Evolutionary conservation across 202 grass and related monocot species (phyloP).

Genomic region (Schoenoplectus triqueter): DNA sequence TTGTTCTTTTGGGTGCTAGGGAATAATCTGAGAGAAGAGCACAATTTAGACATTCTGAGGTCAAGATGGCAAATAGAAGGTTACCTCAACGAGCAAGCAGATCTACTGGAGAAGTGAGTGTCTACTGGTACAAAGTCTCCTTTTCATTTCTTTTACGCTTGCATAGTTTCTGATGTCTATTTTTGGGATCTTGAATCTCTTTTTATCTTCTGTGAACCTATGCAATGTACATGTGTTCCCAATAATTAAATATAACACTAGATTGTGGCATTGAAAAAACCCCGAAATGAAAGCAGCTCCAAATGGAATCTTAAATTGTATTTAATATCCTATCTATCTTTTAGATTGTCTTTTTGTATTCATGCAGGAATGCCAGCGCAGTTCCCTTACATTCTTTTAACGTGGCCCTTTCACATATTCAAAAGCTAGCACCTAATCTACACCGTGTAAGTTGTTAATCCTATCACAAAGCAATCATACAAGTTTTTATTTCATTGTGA

Average conservation of each 20-base stretch:
- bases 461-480: conserved; percentile 6
- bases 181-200: neutral
- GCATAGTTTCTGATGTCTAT: conserved; percentile 22
- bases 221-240: neutral
- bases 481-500: conserved; percentile 22
- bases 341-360: conserved; percentile 20
- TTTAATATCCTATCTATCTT: conserved; percentile 38
- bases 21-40: conserved; percentile 67
- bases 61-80: conserved; percentile 98
- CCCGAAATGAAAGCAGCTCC: conserved; percentile 27
- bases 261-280: conserved; percentile 14
- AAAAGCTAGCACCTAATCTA: conserved; percentile 75
- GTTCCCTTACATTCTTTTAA: conserved; percentile 94
- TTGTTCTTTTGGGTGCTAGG: conserved; percentile 46
- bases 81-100: conserved; percentile 90
- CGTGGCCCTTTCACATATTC: conserved; percentile 69
- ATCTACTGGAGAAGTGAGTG: conserved; percentile 86
- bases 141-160: conserved; percentile 13
- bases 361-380: conserved; percentile 67
- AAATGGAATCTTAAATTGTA: conserved; percentile 32
- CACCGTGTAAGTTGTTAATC: conserved; percentile 79
- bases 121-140: conserved; percentile 22
- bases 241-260: conserved; percentile 29
- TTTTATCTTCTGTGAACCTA: neutral
- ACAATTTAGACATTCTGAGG: conserved; percentile 64